A percentile compares a stretch with the other conserved stretches of the same genome.
These are phyloP conservation scores for Pythium biforme DNA, from an alignment of 352 stramenopile genomes.

Conservation along the genomic window DNA sequence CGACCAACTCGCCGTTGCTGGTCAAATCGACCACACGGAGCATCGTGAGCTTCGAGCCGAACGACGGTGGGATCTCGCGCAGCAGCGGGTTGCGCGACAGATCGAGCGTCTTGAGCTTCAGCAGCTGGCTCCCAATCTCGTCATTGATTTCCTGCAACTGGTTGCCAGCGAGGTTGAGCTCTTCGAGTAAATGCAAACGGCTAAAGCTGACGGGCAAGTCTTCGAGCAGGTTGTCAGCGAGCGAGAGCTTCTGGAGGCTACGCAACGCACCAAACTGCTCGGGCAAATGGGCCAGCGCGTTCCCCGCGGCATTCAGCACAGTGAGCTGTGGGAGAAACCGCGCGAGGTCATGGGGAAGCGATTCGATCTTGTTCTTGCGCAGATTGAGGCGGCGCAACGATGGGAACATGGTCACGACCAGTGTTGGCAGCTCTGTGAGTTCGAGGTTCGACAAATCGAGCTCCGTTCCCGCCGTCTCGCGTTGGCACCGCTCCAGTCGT, in stretches of 20 bases:
- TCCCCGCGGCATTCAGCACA: slow-evolving; percentile 42
- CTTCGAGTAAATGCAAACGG: slow-evolving; percentile 38
- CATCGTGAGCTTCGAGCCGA: slow-evolving; percentile 25
- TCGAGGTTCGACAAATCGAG: slow-evolving; percentile 52
- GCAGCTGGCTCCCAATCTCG: slow-evolving; percentile 29
- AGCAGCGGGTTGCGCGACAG: slow-evolving; percentile 42
- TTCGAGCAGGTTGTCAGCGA: slow-evolving; percentile 40
- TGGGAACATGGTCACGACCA: slow-evolving; percentile 38
- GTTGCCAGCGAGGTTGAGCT: slow-evolving; percentile 45
- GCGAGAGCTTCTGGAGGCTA: slow-evolving; percentile 44
- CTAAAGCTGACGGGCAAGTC: slow-evolving; percentile 32
- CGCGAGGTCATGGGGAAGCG: slow-evolving; percentile 36
- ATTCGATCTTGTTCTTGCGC: slow-evolving; percentile 38
- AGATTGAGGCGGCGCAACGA: slow-evolving; percentile 46
- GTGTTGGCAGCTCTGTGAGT: slow-evolving; percentile 34
- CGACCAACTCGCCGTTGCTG: slow-evolving; percentile 34
- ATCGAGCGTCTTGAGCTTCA: slow-evolving; percentile 39
- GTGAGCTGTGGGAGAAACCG: slow-evolving; percentile 37
- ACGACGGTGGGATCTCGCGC: slow-evolving; percentile 26
- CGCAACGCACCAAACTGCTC: slow-evolving; percentile 33
- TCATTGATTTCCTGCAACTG: slow-evolving; percentile 34
- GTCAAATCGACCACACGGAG: slow-evolving; percentile 46
- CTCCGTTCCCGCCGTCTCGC: slow-evolving; percentile 33
- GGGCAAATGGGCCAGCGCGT: slow-evolving; percentile 36
- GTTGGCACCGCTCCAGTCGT: slow-evolving; percentile 26